Conservation (phyloP, 2,329 filamentous ascomycete genomes). For the Colletotrichum falcatum region DNA sequence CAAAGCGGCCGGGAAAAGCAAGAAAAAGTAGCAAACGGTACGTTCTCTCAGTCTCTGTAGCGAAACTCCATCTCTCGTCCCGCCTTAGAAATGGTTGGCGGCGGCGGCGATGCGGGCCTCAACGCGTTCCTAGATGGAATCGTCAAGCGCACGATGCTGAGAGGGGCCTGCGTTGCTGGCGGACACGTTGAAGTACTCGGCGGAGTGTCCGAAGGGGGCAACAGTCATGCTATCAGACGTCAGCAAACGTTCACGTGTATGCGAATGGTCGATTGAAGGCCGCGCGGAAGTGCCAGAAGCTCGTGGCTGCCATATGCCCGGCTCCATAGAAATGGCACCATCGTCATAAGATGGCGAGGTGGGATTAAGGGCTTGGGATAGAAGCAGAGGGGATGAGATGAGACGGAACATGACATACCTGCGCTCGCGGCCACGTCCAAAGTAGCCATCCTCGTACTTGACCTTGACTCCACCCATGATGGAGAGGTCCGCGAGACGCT, state of each 20-base stretch:
- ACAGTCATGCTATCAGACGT: not conserved
- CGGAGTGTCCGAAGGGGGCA: not conserved
- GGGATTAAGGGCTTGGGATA: too few species aligned
- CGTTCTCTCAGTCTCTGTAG: not conserved
- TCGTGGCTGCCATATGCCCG: not conserved
- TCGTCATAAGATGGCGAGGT: not conserved
- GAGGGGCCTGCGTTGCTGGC: not conserved
- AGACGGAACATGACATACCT: not conserved
- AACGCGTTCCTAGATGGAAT: constrained; percentile 9
- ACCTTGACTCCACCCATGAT: constrained; percentile 31
- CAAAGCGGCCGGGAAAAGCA: not conserved
- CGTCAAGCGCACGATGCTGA: not conserved
- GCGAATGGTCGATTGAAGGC: not conserved
- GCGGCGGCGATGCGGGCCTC: constrained; percentile 12
- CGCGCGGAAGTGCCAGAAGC: not conserved
- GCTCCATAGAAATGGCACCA: not conserved
- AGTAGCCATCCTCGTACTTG: constrained; percentile 31
- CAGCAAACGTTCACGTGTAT: not conserved
- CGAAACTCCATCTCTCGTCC: not conserved
- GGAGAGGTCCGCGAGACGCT: constrained; percentile 29
- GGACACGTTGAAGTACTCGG: not conserved
- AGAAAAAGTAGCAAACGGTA: not conserved
- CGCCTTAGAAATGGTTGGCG: constrained; percentile 4
- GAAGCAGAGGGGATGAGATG: not conserved
- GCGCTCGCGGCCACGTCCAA: constrained; percentile 1